phyloP scores from a whole-genome alignment of 78 protist species.

The Dictyostelium firmibasis region DNA sequence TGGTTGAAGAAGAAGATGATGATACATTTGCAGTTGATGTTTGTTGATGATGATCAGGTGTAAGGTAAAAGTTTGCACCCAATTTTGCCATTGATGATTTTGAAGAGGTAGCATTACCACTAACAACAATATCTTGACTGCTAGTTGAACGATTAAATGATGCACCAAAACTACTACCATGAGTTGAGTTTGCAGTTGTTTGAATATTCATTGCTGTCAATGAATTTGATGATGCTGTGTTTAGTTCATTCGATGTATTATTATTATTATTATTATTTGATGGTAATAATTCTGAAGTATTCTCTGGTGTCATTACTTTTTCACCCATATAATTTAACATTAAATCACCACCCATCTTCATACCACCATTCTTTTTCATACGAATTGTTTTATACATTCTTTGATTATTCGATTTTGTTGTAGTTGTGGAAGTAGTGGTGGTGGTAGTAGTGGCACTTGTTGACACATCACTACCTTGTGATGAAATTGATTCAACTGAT shows the following conservation, averaged over 20 bases:
- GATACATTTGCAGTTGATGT: neutral
- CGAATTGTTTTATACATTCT: slow-evolving; percentile 61
- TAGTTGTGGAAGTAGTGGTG: neutral
- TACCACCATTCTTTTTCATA: slow-evolving; percentile 11
- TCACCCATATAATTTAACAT: neutral
- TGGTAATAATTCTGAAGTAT: neutral
- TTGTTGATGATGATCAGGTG: neutral
- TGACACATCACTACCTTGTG: slow-evolving; percentile 2
- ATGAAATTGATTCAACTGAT: slow-evolving; percentile 24
- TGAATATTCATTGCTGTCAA: neutral
- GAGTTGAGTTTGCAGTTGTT: neutral
- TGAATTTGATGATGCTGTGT: neutral
- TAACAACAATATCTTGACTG: neutral
- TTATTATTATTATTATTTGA: too few relatives aligned
- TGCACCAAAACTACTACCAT: neutral
- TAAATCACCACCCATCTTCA: slow-evolving; percentile 44
- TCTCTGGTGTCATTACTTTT: slow-evolving; percentile 8
- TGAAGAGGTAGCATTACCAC: neutral
- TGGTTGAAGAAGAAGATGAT: neutral
- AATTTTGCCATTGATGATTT: neutral
- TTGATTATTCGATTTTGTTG: neutral
- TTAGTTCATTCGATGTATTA: too few relatives aligned
- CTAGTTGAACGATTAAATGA: neutral
- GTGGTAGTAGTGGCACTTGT: neutral
- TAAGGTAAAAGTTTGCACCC: neutral